These are phyloP conservation scores for Penicillium taxi DNA, from an alignment of 495 filamentous ascomycete species.

Conservation along the genomic window DNA sequence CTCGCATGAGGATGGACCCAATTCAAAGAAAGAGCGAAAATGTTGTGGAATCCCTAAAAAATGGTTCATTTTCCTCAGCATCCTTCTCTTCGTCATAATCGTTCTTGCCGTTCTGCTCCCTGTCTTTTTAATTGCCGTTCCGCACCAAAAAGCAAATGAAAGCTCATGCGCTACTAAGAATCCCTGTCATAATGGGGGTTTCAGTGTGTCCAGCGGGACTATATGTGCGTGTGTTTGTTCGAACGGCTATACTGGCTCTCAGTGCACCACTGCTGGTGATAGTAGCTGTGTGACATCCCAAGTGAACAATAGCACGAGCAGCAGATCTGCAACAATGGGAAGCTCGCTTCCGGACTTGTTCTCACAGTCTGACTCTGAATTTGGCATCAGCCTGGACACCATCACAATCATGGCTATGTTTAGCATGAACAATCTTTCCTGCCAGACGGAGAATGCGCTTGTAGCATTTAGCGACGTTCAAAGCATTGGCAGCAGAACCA, in stretches of 20 bases:
- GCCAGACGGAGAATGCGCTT: constrained; percentile 74
- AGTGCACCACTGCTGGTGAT: constrained; percentile 54
- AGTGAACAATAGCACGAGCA: constrained; percentile 41
- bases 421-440: constrained; percentile 63
- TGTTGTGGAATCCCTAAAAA: constrained; percentile 80
- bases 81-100: constrained; percentile 65
- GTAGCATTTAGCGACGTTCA: constrained; percentile 63
- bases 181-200: constrained; percentile 74
- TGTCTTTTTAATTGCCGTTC: constrained; percentile 70
- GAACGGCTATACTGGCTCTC: constrained; percentile 74
- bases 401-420: constrained; percentile 66
- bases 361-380: constrained; percentile 53
- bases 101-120: constrained; percentile 85
- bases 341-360: constrained; percentile 68
- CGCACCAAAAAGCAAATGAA: constrained; percentile 38
- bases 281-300: constrained; percentile 65
- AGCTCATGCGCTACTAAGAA: constrained; percentile 43
- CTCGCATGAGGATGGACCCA: constrained; percentile 16
- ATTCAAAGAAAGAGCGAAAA: constrained; percentile 21
- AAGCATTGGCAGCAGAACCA: constrained; percentile 13
- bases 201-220: constrained; percentile 54
- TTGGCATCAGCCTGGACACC: constrained; percentile 62
- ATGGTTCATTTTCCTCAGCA: constrained; percentile 62
- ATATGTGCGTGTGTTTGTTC: constrained; percentile 80
- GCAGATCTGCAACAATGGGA: constrained; percentile 70